phyloP scores from a whole-genome alignment of 1,139 yeast genomes.

The Nakaseomyces delphensis region DNA sequence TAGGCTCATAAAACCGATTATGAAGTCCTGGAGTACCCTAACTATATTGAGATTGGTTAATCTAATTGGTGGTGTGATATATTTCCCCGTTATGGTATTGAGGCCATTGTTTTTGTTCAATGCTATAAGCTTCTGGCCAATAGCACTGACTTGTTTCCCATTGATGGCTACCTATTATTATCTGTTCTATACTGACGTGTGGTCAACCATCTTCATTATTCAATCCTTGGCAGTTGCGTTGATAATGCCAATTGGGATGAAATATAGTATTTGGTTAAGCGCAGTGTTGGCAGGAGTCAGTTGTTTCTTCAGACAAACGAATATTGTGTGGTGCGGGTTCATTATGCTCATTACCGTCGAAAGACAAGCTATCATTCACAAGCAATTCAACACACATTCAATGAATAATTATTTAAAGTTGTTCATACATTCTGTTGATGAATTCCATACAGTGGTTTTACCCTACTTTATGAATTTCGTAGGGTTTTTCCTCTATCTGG shows the following conservation, averaged over 20 bases:
- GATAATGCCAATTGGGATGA: constrained; percentile 32
- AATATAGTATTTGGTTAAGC: constrained; percentile 30
- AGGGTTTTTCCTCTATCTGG: constrained; percentile 48
- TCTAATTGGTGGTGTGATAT: constrained; percentile 50
- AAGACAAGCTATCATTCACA: constrained; percentile 36
- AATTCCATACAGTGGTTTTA: constrained; percentile 30
- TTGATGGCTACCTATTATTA: constrained; percentile 62
- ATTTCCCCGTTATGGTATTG: constrained; percentile 40
- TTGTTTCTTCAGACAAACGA: constrained; percentile 79
- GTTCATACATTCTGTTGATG: constrained; percentile 32
- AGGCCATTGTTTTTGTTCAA: constrained; percentile 33
- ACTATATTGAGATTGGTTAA: constrained; percentile 50
- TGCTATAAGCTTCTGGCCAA: constrained; percentile 40
- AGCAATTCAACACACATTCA: constrained; percentile 32
- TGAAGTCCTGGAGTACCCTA: constrained; percentile 32
- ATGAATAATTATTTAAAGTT: constrained; percentile 35
- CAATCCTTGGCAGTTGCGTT: constrained; percentile 39
- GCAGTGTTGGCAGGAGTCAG: constrained; percentile 49
- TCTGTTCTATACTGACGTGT: constrained; percentile 84
- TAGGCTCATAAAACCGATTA: constrained; percentile 27
- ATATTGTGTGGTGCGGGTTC: constrained; percentile 75
- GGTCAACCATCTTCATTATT: constrained; percentile 71
- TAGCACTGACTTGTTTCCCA: constrained; percentile 54
- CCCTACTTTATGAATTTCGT: constrained; percentile 50
- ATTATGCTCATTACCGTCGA: constrained; percentile 52